Percentiles rank a stretch among this genome's conserved stretches.
Evolutionary conservation across 2,329 filamentous ascomycete genomes (phyloP).

Genomic region (Orbilia ellipsospora): DNA sequence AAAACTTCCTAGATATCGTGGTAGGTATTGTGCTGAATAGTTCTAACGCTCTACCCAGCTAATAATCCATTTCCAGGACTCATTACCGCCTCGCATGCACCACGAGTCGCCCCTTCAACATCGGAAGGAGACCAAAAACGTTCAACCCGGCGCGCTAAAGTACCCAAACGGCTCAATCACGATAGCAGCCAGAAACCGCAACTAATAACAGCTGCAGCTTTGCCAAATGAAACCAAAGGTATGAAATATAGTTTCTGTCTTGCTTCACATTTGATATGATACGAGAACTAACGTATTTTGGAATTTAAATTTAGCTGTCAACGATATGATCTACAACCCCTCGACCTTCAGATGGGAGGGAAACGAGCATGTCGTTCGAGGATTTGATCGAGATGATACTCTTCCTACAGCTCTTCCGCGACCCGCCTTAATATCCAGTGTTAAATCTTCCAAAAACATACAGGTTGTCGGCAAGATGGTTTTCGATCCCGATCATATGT

Average conservation of each 20-base stretch:
- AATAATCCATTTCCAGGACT: slow-evolving; percentile 9
- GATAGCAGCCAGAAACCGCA: slow-evolving; percentile 76
- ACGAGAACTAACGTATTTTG: slow-evolving; percentile 36
- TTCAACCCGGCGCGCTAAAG: slow-evolving; percentile 33
- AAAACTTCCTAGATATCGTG: slow-evolving; percentile 44
- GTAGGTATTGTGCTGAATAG: slow-evolving; percentile 18
- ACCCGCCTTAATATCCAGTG: slow-evolving; percentile 88
- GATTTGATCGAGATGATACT: slow-evolving; percentile 76
- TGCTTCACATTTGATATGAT: neutral
- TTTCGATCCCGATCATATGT: slow-evolving; percentile 96
- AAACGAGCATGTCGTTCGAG: slow-evolving; percentile 84
- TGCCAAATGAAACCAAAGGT: slow-evolving; percentile 82
- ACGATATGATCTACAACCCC: slow-evolving; percentile 97
- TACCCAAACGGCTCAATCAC: slow-evolving; percentile 41
- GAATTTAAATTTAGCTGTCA: slow-evolving; percentile 71
- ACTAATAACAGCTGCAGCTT: slow-evolving; percentile 84
- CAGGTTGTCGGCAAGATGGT: slow-evolving; percentile 98
- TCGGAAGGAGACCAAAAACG: slow-evolving; percentile 35
- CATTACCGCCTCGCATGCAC: slow-evolving; percentile 22
- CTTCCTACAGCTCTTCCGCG: slow-evolving; percentile 67
- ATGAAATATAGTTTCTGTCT: slow-evolving; percentile 62
- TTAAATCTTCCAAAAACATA: slow-evolving; percentile 79
- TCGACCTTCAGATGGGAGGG: slow-evolving; percentile 90
- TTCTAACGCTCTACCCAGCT: neutral
- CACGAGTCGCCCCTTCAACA: slow-evolving; percentile 28